Percentiles rank a stretch among this genome's conserved stretches.
phyloP scores from a whole-genome alignment of 345 rosid genomes.

The Hirschfeldia incana region DNA sequence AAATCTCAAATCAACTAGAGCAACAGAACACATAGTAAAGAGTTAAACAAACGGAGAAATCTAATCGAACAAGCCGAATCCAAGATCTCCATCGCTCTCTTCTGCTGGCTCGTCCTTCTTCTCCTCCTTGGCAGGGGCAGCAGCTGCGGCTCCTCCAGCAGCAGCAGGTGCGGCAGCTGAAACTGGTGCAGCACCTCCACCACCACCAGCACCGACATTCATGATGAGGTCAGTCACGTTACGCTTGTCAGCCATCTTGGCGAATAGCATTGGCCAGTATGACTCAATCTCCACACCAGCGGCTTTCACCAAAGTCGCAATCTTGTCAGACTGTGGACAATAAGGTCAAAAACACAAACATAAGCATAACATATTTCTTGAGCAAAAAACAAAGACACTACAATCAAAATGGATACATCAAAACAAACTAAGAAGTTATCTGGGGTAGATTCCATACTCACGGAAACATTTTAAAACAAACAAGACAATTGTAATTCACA shows the following conservation, averaged over 20 bases:
- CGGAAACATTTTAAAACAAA: too few species aligned
- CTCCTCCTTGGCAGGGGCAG: conserved; percentile 73
- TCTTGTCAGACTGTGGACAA: conserved; percentile 64
- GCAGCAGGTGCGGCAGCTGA: conserved; percentile 50
- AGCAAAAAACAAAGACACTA: neutral
- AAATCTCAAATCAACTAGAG: conserved; percentile 28
- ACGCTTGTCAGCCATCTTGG: conserved; percentile 75
- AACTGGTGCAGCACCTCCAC: conserved; percentile 48
- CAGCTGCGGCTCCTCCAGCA: conserved; percentile 47
- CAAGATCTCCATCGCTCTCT: conserved; percentile 86
- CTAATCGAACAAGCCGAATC: conserved; percentile 83
- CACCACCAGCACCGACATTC: conserved; percentile 80
- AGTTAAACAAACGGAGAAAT: neutral
- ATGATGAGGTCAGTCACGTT: conserved; percentile 59
- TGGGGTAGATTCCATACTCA: too few species aligned
- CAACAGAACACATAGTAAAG: neutral
- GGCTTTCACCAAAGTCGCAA: conserved; percentile 54
- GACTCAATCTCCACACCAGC: conserved; percentile 65
- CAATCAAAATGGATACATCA: too few species aligned
- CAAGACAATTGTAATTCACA: too few species aligned
- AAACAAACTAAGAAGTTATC: neutral
- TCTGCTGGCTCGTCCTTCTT: conserved; percentile 76
- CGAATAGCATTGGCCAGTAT: conserved; percentile 84
- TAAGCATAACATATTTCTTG: neutral
- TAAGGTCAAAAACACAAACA: neutral